Evolutionary conservation across 2,329 filamentous ascomycete genomes (phyloP).

Genomic region (Xylaria polymorpha): DNA sequence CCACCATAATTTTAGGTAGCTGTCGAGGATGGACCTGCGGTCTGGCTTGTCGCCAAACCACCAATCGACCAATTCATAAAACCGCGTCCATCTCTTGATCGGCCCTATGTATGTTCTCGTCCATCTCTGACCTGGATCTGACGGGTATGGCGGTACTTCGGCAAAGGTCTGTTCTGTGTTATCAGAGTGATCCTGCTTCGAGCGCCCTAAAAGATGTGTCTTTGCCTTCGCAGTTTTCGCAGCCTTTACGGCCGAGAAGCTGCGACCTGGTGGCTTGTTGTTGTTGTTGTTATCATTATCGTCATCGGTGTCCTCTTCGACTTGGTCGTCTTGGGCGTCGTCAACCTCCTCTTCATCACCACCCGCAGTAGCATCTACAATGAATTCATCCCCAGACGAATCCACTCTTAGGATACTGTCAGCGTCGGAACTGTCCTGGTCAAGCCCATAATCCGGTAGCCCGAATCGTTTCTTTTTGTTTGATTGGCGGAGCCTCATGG

Average conservation of each 20-base stretch:
- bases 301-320: slow-evolving; percentile 7
- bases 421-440: slow-evolving; percentile 43
- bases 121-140: slow-evolving; percentile 50
- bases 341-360: slow-evolving; percentile 28
- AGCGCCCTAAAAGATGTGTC: slow-evolving; percentile 15
- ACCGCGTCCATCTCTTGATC: slow-evolving; percentile 50
- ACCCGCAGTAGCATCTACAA: slow-evolving; percentile 37
- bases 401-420: slow-evolving; percentile 40
- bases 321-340: slow-evolving; percentile 20
- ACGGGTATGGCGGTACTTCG: slow-evolving; percentile 49
- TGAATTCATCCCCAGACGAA: slow-evolving; percentile 47
- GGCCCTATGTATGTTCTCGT: slow-evolving; percentile 50
- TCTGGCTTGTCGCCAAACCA: slow-evolving; percentile 48
- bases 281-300: slow-evolving; percentile 15
- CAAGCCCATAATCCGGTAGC: slow-evolving; percentile 39
- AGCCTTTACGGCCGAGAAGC: slow-evolving; percentile 16
- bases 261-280: slow-evolving; percentile 1
- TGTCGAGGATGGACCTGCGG: slow-evolving; percentile 41
- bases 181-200: slow-evolving; percentile 38
- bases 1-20: slow-evolving; percentile 47
- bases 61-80: slow-evolving; percentile 45
- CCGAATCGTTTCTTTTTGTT: slow-evolving; percentile 47
- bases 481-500: slow-evolving; percentile 49
- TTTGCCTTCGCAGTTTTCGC: slow-evolving; percentile 16
- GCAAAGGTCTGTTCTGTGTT: slow-evolving; percentile 32